Evolutionary conservation across 2,329 filamentous ascomycete genomes (phyloP), one percentile per base, ranked within the genome.

Genomic region (Epichloe festucae): DNA sequence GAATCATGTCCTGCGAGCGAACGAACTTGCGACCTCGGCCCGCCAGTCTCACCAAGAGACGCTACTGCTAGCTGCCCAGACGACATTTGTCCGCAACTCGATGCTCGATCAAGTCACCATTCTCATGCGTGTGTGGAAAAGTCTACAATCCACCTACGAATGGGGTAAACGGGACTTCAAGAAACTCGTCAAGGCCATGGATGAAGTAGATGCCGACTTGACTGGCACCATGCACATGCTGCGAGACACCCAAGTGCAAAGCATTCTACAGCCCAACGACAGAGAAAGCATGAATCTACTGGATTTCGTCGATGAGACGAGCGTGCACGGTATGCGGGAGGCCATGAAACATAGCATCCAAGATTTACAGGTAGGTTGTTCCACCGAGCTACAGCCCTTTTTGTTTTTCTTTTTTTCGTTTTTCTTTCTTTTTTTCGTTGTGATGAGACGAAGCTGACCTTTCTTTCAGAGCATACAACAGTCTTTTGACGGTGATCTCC

Each of bases 1-100:
- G 65, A 81, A 76, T 42, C 82, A 87, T 54, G 88, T 96, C 49
- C 84, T 87, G 64, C 86, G 87, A 54, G 90, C 89, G 57, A 90
- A 93, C 63, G 86, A 94, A 62, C 82, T 96, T 52, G 85, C 93
- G 44, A 88, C 81, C 19, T 74, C 79, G 14, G 88, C 89, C 4
- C 84, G 89, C 36, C 72, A 76, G 35, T 79, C 87, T 36, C 75
- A 95, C 57, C 87, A 95, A 63, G 85, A 93, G 58, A 84, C 83
- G 46, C 83, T 88, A 50, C 75, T 90, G 10, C 75, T 94, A 4
- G 77, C 78, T 21, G 82, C 87, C 7, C 77, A 85, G 59, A 81
- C 82, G 0, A 74, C 72, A n/a, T 89, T 88, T 62, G 67, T 90
- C 6, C 77, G 76, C 48, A 73, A 72, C 10, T 81, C 80, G 41